Evolutionary conservation across 768 basidiomycete genomes (phyloP), one percentile per base, ranked within the genome.

Genomic region (Boletus sp.): DNA sequence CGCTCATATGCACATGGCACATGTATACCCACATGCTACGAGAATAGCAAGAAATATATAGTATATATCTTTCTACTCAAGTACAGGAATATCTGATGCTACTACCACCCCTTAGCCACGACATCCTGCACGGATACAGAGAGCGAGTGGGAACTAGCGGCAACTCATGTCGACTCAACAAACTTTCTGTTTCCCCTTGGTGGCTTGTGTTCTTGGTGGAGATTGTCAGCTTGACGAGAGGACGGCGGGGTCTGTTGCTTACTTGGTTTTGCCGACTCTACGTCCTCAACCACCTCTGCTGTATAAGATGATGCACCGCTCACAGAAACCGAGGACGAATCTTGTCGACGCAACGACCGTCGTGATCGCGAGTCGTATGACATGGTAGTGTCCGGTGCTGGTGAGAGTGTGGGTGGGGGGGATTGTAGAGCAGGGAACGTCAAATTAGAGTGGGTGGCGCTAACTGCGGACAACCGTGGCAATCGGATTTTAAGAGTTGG

Each of bases 401-500:
- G 64, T 1, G 69, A 67, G 18, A 57, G 57, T 17, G 57, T 47
- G 8, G 44, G 55, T 9, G 59, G 61, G 5, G 67, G 62, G 30
- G 69, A 70, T 36, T 68, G 70, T 28, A 59, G 42, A 24, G 58
- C 32, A 45, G 68, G 60, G 5, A 49, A 33, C n/a, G 48, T 56
- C 57, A 52, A 35, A 57, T 48, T 69, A 15, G 70, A 57, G 11
- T 71, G 67, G 39, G 62, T 52, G 11, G 63, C 42, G 32, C 61
- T 73, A 29, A 73, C 71, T 29, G 71, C 65, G 24, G 68, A 64
- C 40, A 72, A 49, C 48, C 71, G 69, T 37, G 71, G 71, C 50
- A 72, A 48, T 57, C 71, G 69, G 30, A 72, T 72, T 62, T 73
- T 72, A 29, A 72, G 67, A 18, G 71, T 72, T 41, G 71, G 72